A percentile compares a stretch with the other conserved stretches of the same genome.
phyloP scores from a whole-genome alignment of 768 basidiomycete species.

The Mrakia gelida region DNA sequence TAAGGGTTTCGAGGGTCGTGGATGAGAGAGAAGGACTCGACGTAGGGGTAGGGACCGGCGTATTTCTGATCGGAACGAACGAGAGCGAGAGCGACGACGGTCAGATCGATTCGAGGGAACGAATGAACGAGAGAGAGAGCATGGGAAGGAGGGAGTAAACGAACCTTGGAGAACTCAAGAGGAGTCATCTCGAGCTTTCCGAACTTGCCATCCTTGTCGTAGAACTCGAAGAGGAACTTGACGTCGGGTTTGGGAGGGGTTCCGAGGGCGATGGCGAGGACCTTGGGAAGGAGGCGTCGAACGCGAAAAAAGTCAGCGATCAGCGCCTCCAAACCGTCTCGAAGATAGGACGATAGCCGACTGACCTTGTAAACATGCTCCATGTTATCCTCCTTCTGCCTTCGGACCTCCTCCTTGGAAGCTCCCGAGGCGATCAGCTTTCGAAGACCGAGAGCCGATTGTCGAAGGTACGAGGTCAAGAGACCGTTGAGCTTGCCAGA shows the following conservation, averaged over 20 bases:
- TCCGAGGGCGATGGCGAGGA: slow-evolving; percentile 58
- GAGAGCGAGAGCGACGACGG: slow-evolving; percentile 51
- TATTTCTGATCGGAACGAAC: slow-evolving; percentile 58
- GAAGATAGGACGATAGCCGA: no score
- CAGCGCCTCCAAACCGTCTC: no score
- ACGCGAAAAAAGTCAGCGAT: no score
- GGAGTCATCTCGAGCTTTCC: slow-evolving; percentile 47
- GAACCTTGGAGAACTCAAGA: no score
- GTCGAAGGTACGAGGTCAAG: slow-evolving; percentile 73
- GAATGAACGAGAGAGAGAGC: background rate
- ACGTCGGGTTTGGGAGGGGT: slow-evolving; percentile 71
- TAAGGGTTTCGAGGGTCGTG: slow-evolving; percentile 88
- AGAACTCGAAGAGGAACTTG: slow-evolving; percentile 80
- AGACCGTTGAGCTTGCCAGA: slow-evolving; percentile 69
- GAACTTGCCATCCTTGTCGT: slow-evolving; percentile 70
- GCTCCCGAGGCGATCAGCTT: slow-evolving; percentile 56
- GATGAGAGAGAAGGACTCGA: slow-evolving; percentile 84
- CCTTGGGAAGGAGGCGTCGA: no score
- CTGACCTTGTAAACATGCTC: slow-evolving; percentile 4
- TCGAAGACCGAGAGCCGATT: slow-evolving; percentile 80
- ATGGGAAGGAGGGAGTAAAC: no score
- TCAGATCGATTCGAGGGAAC: background rate
- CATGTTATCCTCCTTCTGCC: slow-evolving; percentile 15
- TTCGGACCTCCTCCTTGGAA: slow-evolving; percentile 34
- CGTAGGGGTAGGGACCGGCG: slow-evolving; percentile 47